Evolutionary conservation across 768 basidiomycete species (phyloP), one percentile per base, ranked within the genome.

Genomic region (Trametes elegans): DNA sequence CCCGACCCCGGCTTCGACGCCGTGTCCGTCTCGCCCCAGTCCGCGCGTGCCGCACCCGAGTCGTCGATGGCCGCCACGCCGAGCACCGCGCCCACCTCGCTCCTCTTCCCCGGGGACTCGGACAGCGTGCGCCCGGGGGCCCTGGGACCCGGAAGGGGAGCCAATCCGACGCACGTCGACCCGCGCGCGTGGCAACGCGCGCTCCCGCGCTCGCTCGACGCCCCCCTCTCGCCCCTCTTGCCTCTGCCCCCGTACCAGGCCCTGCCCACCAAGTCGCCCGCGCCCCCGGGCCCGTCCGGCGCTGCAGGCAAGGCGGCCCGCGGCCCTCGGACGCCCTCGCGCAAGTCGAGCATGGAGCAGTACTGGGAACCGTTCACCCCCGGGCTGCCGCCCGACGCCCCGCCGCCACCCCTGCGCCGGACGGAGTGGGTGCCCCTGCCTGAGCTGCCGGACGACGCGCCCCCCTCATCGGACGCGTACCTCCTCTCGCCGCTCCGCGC

Each of bases 371-470:
- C 52, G 35, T 41, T 44, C 23, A 48, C 40, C 2, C 49, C 53
- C 1, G 32, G 44, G 14, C 38, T 53, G 29, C 39, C 54, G 14
- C 7, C 19, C 3, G 29, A 28, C 11, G 27, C 39, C 21, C 29
- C 26, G 1, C 57, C 61, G 1, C 61, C 57, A 26, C 57, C 51
- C 10, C 39, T 55, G 23, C 57, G 41, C 29, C 57, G 61, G 9
- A 44, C 50, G 8, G 45, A 49, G 19, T 44, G 39, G 44, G 49
- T 62, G 16, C 43, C 57, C 11, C 48, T 62, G 4, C 61, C 61
- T 2, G 57, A 51, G 11, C 18, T 58, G 27, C 24, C 47, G 7
- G 43, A 53, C 42, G 43, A 43, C 5, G 57, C 39, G 19, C 34
- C 18, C 7, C 29, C 29, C 10, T 53, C 57, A 6, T 41, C 57